Percentiles rank a stretch among this genome's conserved stretches.
Conservation (phyloP, 2,329 filamentous ascomycete species). For the Microdochium paspali region DNA sequence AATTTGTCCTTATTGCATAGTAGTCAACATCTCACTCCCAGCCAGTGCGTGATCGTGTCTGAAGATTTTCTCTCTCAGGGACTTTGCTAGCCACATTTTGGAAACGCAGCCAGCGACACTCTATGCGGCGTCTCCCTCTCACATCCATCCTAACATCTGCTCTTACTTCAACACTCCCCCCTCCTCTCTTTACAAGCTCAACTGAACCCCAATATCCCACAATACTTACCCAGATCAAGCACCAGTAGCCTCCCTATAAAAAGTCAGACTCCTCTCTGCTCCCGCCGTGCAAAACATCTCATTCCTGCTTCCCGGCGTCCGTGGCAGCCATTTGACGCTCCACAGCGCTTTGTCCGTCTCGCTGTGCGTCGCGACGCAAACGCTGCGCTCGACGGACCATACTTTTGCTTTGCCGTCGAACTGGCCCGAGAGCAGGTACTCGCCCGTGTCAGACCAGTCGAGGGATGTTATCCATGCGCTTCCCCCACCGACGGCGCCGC, state of each 20-base stretch:
- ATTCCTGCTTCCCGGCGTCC: conserved; percentile 52
- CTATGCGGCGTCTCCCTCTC: no score
- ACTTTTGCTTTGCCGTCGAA: conserved; percentile 94
- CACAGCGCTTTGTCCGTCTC: conserved; percentile 82
- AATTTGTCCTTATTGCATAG: no score
- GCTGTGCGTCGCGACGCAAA: conserved; percentile 86
- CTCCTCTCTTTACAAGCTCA: no score
- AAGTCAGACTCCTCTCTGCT: conserved; percentile 64
- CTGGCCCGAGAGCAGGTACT: conserved; percentile 78
- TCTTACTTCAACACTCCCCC: no score
- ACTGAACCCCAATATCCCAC: no score
- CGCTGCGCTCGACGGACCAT: conserved; percentile 78
- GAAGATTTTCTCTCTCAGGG: no score
- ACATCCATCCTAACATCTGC: no score
- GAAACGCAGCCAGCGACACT: no score
- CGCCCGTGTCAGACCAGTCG: conserved; percentile 89
- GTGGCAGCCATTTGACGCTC: conserved; percentile 77
- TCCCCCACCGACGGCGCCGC: conserved; percentile 34
- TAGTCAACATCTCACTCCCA: no score
- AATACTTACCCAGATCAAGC: conserved; percentile 28
- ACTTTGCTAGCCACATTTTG: no score
- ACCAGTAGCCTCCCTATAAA: conserved; percentile 79
- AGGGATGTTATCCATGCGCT: conserved; percentile 82
- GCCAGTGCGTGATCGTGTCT: no score
- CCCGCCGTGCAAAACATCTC: conserved; percentile 74